phyloP scores from a whole-genome alignment of 2,329 filamentous ascomycete genomes.

The Pezizomycotina sp. region DNA sequence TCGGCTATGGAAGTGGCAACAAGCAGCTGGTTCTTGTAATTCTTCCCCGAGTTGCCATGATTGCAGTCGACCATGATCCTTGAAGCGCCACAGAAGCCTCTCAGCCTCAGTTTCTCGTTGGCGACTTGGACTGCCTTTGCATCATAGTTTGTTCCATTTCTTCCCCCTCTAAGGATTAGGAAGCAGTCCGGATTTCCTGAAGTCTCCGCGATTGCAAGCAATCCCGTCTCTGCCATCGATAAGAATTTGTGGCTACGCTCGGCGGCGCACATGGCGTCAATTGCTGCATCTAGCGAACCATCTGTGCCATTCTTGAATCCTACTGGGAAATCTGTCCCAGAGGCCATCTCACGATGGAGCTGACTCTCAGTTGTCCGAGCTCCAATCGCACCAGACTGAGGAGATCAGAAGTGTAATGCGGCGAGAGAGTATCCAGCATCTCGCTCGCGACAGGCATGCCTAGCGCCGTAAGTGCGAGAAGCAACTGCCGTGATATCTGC shows the following conservation, averaged over 20 bases:
- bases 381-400: slow-evolving; percentile 81
- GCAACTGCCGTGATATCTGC: slow-evolving; percentile 70
- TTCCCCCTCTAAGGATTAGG: slow-evolving; percentile 83
- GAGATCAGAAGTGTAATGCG: slow-evolving; percentile 87
- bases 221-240: slow-evolving; percentile 88
- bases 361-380: slow-evolving; percentile 95
- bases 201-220: slow-evolving; percentile 87
- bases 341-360: slow-evolving; percentile 84
- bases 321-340: slow-evolving; percentile 87
- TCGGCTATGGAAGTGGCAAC: slow-evolving; percentile 66
- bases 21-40: slow-evolving; percentile 94
- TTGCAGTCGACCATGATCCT: slow-evolving; percentile 99
- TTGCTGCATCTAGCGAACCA: slow-evolving; percentile 70
- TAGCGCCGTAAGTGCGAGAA: slow-evolving; percentile 75
- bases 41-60: slow-evolving; percentile 88
- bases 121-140: slow-evolving; percentile 64
- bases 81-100: too few species aligned
- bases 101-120: slow-evolving; percentile 54
- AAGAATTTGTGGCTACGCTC: slow-evolving; percentile 90
- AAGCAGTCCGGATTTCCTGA: slow-evolving; percentile 94
- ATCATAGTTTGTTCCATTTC: slow-evolving; percentile 87
- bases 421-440: slow-evolving; percentile 96
- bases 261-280: slow-evolving; percentile 89
- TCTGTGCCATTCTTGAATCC: slow-evolving; percentile 99
- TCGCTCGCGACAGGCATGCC: slow-evolving; percentile 95